These are phyloP conservation scores for Paramyrothecium sp. DNA, from an alignment of 2,329 filamentous ascomycete genomes.

Conservation along the genomic window DNA sequence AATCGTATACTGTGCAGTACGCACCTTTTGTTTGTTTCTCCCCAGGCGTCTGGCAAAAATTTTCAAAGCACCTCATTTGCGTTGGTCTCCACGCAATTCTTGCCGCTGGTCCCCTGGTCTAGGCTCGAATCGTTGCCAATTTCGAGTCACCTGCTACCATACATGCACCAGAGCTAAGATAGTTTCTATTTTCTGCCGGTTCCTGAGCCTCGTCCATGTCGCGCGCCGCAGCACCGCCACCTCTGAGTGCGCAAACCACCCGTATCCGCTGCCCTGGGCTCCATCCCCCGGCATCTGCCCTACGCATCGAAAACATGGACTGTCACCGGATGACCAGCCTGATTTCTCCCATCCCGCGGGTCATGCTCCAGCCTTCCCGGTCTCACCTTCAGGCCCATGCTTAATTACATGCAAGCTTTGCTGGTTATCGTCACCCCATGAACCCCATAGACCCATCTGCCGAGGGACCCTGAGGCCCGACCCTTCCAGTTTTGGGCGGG, in stretches of 20 bases:
- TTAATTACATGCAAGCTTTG: not conserved
- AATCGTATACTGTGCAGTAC: not conserved
- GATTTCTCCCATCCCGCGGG: not conserved
- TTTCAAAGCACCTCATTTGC: not conserved
- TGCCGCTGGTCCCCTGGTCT: not conserved
- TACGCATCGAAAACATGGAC: not conserved
- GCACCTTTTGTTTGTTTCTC: not conserved
- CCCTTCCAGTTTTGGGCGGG: not conserved
- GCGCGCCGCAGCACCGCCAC: not conserved
- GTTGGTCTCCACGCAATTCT: not conserved
- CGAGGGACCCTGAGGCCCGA: not conserved
- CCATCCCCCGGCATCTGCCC: too few relatives aligned
- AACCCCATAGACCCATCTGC: not conserved
- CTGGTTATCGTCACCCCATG: not conserved
- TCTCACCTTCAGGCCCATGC: not conserved
- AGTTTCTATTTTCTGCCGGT: not conserved
- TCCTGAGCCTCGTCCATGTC: not conserved
- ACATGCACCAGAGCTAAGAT: too few relatives aligned
- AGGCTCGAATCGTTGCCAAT: not conserved
- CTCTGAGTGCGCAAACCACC: too few relatives aligned
- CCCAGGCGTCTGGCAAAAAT: not conserved
- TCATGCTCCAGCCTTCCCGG: not conserved
- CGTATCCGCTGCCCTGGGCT: too few relatives aligned
- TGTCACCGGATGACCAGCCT: too few relatives aligned
- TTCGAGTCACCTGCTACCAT: not conserved